These are phyloP conservation scores for Coemansia sp. DNA, from an alignment of 192 early-diverging fungal genomes.

Conservation along the genomic window DNA sequence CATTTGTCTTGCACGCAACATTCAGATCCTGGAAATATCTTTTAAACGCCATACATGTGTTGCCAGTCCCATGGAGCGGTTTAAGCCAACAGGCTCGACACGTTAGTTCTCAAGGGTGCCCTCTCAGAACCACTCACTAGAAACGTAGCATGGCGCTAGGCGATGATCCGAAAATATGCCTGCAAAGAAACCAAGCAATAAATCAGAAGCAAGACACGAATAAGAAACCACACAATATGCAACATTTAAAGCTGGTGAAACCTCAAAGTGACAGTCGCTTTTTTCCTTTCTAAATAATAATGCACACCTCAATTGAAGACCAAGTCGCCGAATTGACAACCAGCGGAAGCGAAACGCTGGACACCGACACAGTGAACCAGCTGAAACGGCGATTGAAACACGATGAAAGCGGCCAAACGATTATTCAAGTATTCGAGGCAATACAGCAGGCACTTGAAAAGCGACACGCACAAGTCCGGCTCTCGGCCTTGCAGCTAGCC, in stretches of 20 bases:
- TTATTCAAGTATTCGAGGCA: constrained; percentile 4
- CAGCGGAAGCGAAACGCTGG: constrained; percentile 17
- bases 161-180: too few relatives aligned
- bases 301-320: constrained; percentile 6
- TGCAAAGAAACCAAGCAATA: too few relatives aligned
- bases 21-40: too few relatives aligned
- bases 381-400: constrained; percentile 29
- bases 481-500: constrained; percentile 59
- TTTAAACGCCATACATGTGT: too few relatives aligned
- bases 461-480: constrained; percentile 58
- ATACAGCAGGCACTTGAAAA: constrained; percentile 19
- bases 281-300: constrained; percentile 12
- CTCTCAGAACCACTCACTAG: too few relatives aligned
- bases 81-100: too few relatives aligned
- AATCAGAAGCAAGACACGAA: too few relatives aligned
- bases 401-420: constrained; percentile 5
- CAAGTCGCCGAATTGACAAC: constrained; percentile 33
- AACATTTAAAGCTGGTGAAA: not conserved
- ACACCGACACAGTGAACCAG: constrained; percentile 14
- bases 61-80: too few relatives aligned
- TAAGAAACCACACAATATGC: not conserved
- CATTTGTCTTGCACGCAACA: too few relatives aligned
- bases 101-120: too few relatives aligned
- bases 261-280: not conserved
- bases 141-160: too few relatives aligned